These are phyloP conservation scores for Acanthamoeba healyi DNA, from an alignment of 208 protist species.

Conservation along the genomic window DNA sequence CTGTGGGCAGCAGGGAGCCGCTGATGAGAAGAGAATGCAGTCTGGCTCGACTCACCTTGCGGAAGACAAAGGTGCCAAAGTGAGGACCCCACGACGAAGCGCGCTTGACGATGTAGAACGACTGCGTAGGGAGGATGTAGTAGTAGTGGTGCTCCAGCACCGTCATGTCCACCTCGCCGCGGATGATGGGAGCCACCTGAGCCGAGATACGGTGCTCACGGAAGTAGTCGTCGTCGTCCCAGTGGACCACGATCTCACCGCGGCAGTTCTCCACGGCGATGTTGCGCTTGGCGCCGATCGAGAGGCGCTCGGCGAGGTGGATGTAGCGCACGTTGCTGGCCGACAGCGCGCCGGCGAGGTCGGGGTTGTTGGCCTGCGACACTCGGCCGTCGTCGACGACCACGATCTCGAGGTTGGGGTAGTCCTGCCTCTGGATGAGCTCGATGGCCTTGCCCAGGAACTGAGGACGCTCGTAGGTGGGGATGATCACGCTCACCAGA, in stretches of 20 bases:
- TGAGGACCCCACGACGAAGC: constrained; percentile 22
- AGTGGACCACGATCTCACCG: constrained; percentile 41
- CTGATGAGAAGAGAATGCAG: no score
- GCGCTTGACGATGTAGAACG: constrained; percentile 10
- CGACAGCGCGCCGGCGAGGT: neutral
- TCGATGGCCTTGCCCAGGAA: constrained; percentile 20
- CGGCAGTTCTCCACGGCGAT: neutral
- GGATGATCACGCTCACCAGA: constrained; percentile 33
- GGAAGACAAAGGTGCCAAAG: constrained; percentile 49
- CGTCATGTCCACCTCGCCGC: constrained; percentile 43
- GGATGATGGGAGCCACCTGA: constrained; percentile 32
- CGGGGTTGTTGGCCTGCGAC: constrained; percentile 16
- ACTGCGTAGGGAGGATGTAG: constrained; percentile 4
- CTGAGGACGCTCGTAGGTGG: constrained; percentile 23
- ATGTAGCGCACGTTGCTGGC: constrained; percentile 11
- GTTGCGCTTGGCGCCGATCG: constrained; percentile 55
- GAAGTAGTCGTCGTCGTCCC: constrained; percentile 54
- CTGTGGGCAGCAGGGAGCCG: no score
- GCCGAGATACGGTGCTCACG: constrained; percentile 50
- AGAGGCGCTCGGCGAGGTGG: constrained; percentile 24
- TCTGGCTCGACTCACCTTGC: no score
- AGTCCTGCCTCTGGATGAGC: constrained; percentile 37
- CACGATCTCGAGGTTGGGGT: constrained; percentile 26
- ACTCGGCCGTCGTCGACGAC: constrained; percentile 26
- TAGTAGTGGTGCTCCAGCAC: constrained; percentile 56